Base-by-base conservation (phyloP, 768 basidiomycete species). In the Boletus reticuloceps region DNA sequence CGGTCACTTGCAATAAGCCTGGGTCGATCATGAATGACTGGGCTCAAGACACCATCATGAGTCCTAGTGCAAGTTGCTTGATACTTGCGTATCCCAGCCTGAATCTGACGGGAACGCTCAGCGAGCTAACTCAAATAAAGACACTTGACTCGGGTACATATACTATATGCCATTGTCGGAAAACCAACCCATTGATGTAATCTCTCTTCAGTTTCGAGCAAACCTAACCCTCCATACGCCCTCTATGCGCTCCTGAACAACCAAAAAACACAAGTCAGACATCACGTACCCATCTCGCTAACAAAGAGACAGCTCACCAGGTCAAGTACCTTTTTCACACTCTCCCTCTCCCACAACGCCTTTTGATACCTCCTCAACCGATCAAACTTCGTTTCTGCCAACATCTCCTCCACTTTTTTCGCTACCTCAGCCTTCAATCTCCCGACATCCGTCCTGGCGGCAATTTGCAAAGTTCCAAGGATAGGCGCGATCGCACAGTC, bases 401-500 rank as follows among this genome's bases (percentile, higher is more conserved):
- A 64, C 1, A 64, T 64, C 31, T 79, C 73, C 27, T 73, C 70
- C 0, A 77, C 66, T 61, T 74, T 76, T 46, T 64, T 67, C 1
- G 81, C 82, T 25, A 73, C 72, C 11, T 79, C 84, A 14, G 34
- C 13, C 34, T 34, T 8, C 5, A 14, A 11, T 11, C 65, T 68
- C 0, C 84, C 83, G 32, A 82, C 4, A 14, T 84, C 82, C 50
- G 80, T 77, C 66, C 70, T 72, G 17, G 80, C 57, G 2, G 14
- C 0, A 0, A 80, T 50, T 27, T 79, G 74, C n/a, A 78, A 53
- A 6, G 82, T 69, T 5, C 75, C 80, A 11, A 87, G 60, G 72
- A 84, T 79, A 4, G 87, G 85, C 13, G 75, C 74, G 36, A 84
- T 67, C 2, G 80, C 80, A 22, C 80, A 79, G 61, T 88, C 86